A percentile compares a stretch with the other conserved stretches of the same genome.
Conservation (phyloP, 768 basidiomycete species). For the Termitomyces sp. region DNA sequence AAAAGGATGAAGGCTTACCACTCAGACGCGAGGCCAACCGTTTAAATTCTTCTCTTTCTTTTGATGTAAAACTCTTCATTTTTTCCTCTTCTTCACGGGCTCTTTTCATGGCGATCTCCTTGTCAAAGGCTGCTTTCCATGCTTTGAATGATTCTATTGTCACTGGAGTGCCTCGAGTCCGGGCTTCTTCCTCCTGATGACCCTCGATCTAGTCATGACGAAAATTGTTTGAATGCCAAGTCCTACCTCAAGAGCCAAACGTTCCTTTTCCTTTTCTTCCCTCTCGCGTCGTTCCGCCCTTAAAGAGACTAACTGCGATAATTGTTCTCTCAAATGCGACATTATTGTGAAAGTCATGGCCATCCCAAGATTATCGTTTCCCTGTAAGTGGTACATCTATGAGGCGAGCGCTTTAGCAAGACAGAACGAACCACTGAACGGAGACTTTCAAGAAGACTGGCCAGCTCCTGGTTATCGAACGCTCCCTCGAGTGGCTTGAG, state of each 20-base stretch:
- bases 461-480: conserved; percentile 52
- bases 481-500: conserved; percentile 58
- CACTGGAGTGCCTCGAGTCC: conserved; percentile 89
- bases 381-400: conserved; percentile 34
- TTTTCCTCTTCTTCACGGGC: conserved; percentile 71
- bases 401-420: conserved; percentile 1
- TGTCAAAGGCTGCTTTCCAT: conserved; percentile 83
- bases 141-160: conserved; percentile 73
- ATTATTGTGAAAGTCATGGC: conserved; percentile 98
- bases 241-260: conserved; percentile 67
- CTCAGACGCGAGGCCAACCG: conserved; percentile 53
- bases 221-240: not conserved
- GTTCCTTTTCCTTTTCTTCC: conserved; percentile 71
- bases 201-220: not conserved
- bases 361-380: conserved; percentile 86
- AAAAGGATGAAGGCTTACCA: conserved; percentile 40
- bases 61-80: conserved; percentile 62
- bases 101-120: conserved; percentile 53
- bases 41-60: conserved; percentile 84
- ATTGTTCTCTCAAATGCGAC: conserved; percentile 74
- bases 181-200: conserved; percentile 75
- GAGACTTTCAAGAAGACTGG: conserved; percentile 50
- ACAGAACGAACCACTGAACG: conserved; percentile 44
- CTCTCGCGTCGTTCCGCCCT: conserved; percentile 51
- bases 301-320: conserved; percentile 56